Conservation (phyloP, 371 early-diverging fungal genomes). For the Choanephora cucurbitarum region DNA sequence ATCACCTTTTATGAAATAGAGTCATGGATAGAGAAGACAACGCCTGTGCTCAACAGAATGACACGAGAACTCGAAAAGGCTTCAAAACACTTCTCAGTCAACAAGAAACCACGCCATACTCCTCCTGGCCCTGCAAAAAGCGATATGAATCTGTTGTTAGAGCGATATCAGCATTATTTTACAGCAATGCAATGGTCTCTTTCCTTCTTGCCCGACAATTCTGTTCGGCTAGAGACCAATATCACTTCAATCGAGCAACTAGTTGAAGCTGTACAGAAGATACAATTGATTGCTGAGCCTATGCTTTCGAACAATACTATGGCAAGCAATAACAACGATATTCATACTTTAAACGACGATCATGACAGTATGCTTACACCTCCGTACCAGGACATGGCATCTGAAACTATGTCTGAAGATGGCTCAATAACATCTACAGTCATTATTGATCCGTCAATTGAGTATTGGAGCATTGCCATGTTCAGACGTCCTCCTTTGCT, state of each 20-base stretch:
- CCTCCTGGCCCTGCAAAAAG: neutral
- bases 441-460: constrained; percentile 33
- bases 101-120: constrained; percentile 6
- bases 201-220: constrained; percentile 44
- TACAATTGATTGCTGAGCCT: constrained; percentile 32
- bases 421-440: constrained; percentile 9
- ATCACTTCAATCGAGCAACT: constrained; percentile 52
- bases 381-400: neutral
- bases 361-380: constrained; percentile 3
- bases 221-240: constrained; percentile 48
- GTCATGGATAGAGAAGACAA: constrained; percentile 53
- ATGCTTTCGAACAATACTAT: neutral
- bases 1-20: constrained; percentile 57
- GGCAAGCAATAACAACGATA: no score
- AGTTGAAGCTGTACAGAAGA: constrained; percentile 51
- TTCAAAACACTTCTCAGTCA: constrained; percentile 40
- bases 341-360: no score
- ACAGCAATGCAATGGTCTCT: constrained; percentile 46
- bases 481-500: constrained; percentile 32
- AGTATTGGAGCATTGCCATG: constrained; percentile 46
- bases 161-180: constrained; percentile 3
- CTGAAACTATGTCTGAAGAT: constrained; percentile 1
- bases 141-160: neutral
- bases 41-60: constrained; percentile 46
- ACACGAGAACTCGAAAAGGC: constrained; percentile 51